Base-by-base conservation (phyloP, 305 asterid genomes). In the Solanum chacoense region DNA sequence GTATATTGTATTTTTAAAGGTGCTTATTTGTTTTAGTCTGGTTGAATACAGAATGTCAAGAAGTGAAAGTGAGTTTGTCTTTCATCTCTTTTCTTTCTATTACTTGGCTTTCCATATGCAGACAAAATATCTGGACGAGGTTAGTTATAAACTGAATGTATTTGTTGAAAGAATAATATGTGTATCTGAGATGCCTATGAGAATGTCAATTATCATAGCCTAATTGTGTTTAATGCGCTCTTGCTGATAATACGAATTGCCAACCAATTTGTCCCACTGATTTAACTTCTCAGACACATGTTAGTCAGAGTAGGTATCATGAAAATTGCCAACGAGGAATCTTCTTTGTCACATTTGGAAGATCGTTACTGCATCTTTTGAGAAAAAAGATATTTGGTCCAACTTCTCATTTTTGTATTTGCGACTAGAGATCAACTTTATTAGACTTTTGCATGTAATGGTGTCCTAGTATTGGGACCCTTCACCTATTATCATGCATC, bases 271-370 rank as follows among this genome's bases (percentile, higher is more conserved):
- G 91, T 88, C 91, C 93, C 94, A 91, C 92, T 91, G 88, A 79
- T 37, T 81, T 36, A 40, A 87, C 84, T 85, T 88, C 85, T 88
- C 76, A 75, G 63, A 71, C 86, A 88, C 92, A 88, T 74, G 90
- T 31, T 26, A 90, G 75, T 85, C 86, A 88, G 87, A n/a, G 83
- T 88, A 90, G 87, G 89, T 86, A 90, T 85, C 37, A 37, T 88
- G 92, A 92, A 87, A 91, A 87, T 67, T 91, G 91, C 93, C 90
- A 89, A 91, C 90, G 89, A 89, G 93, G 97, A 92, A 94, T 94
- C 94, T 91, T 91, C 86, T 87, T 89, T 89, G 92, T 89, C 75
- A 42, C 86, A 89, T 90, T 91, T 87, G 73, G 87, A 90, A 88
- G 92, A 91, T 89, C 59, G 89, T 90, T 85, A 89, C 71, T 50